phyloP scores from a whole-genome alignment of 2,329 filamentous ascomycete species.

The Ophiostoma triangulosporum region DNA sequence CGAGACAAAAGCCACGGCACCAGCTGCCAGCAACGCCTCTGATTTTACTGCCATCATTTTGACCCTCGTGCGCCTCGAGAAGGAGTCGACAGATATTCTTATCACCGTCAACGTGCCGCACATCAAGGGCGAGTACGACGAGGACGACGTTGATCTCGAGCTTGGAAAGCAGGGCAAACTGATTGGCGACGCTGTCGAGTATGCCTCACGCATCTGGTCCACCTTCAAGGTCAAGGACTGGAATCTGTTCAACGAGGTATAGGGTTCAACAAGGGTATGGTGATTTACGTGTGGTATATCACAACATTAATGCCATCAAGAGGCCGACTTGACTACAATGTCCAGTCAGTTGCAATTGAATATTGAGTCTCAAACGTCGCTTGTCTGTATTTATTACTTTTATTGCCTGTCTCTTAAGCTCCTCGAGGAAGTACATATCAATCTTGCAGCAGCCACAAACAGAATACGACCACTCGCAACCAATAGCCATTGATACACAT shows the following conservation, averaged over 20 bases:
- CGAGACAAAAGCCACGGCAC: slow-evolving; percentile 16
- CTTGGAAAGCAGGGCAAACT: slow-evolving; percentile 52
- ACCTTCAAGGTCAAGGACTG: slow-evolving; percentile 71
- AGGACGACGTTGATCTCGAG: slow-evolving; percentile 56
- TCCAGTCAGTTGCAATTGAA: too few species aligned
- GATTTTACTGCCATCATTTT: slow-evolving; percentile 66
- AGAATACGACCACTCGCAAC: too few species aligned
- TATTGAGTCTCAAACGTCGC: too few species aligned
- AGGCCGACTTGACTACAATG: too few species aligned
- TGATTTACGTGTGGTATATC: too few species aligned
- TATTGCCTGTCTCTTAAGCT: too few species aligned
- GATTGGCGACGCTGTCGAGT: slow-evolving; percentile 55
- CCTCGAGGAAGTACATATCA: too few species aligned
- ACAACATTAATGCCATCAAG: too few species aligned
- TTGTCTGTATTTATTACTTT: too few species aligned
- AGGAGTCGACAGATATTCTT: slow-evolving; percentile 65
- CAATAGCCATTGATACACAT: too few species aligned
- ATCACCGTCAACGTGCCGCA: slow-evolving; percentile 83
- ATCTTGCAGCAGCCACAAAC: too few species aligned
- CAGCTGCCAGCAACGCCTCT: slow-evolving; percentile 26
- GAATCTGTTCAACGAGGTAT: slow-evolving; percentile 48
- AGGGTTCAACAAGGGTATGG: neutral
- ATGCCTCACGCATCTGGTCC: slow-evolving; percentile 53
- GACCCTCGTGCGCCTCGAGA: slow-evolving; percentile 62
- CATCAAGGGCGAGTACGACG: slow-evolving; percentile 58